Evolutionary conservation across 108 stramenopile species (phyloP), one percentile per base, ranked within the genome.

Genomic region (Conticribra weissflogii): DNA sequence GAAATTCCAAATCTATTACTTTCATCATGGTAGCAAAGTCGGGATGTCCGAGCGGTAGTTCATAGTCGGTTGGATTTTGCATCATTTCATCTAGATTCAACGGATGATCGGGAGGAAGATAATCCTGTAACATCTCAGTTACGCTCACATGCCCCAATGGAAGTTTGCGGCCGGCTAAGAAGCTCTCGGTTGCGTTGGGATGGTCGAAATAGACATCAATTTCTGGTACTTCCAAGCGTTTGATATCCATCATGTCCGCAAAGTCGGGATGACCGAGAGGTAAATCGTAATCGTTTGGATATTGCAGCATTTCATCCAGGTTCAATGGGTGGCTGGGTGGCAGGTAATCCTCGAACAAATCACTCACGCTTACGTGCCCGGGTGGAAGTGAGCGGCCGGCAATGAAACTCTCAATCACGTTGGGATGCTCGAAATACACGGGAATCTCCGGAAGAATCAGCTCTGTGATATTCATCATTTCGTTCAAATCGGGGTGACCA

Each of bases 401-500:
- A 12, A 41, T 5, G 36, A 41, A 41, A 41, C 36, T 41, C 12
- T 41, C 8, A 41, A 12, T 41, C 8, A 12, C 36, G 12, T 41
- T 48, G 29, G 16, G 48, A 23, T 24, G 46, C 14, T 63, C 62
- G 23, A 30, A 14, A 15, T n/a, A n/a, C n/a, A n/a, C n/a, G n/a
- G n/a, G n/a, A n/a, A n/a, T n/a, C n/a, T n/a, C n/a, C n/a, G n/a
- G n/a, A n/a, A n/a, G n/a, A n/a, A n/a, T n/a, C n/a, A n/a, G n/a
- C n/a, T n/a, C n/a, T n/a, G n/a, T n/a, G n/a, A n/a, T n/a, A n/a
- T n/a, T n/a, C n/a, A n/a, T n/a, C n/a, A n/a, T n/a, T n/a, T n/a
- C n/a, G 28, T 53, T 45, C 17, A 67, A 34, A n/a, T 67, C 66
- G 19, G 54, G 53, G 49, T 67, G 66, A 29, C 36, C 31, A 31